Base-by-base conservation (phyloP, 805 yeast genomes). In the Blastobotrys parvus region DNA sequence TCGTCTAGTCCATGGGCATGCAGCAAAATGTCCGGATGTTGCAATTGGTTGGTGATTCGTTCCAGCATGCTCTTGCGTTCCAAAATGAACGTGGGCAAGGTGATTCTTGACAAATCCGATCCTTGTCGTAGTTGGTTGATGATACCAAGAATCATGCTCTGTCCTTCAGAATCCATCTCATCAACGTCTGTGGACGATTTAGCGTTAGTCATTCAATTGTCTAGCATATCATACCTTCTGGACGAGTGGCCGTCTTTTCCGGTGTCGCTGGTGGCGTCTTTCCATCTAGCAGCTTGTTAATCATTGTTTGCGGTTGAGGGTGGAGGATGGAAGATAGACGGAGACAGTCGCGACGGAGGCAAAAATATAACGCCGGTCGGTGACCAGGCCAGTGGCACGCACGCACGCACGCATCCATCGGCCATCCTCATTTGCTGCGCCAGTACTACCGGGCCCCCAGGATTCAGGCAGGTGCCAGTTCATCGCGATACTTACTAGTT, bases 21-120 rank as follows among this genome's bases (percentile, higher is more conserved):
- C 4, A 87, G 58, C 33, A 89, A 62, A 25, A 88, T 65, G 30
- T 79, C 77, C 0, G 97, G 97, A 48, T 68, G 72, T 50, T 79
- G 87, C 57, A 82, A 72, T 58, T 79, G 84, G 61, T 92, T 92
- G 2, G 97, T 84, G 52, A 92, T 86, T 59, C 98, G 77, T 62
- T 92, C 98, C 43, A 92, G 69, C 97, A 92, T 89, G 1, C 95
- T 84, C 65, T 89, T 92, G 60, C 94, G 82, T 63, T 92, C 98
- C 42, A 92, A 69, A 40, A 92, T 88, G 56, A 92, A 92, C 0
- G 98, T 92, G 3, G 98, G 98, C 41, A 92, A 70, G 0, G 98
- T 90, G 50, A 92, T 90, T 56, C 90, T 74, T 0, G 95, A 73
- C 49, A 92, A 70, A 58, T 92, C 98, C 42, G 83, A 77, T 1